Conservation (phyloP, 1,139 yeast species). For the Pichia sp. region DNA sequence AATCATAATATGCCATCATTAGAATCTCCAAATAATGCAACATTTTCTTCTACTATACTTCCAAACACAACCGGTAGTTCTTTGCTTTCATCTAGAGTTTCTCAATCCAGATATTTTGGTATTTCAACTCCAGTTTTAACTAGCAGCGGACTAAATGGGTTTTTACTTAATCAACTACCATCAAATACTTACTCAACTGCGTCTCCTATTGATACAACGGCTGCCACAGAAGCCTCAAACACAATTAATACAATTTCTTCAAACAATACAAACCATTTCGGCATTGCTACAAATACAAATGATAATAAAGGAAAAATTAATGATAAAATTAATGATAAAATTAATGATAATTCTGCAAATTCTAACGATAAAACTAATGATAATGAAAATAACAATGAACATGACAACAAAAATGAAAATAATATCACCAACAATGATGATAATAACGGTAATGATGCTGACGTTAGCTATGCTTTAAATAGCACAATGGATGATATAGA, state of each 20-base stretch:
- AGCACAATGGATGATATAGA: neutral
- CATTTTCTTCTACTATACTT: slow-evolving; percentile 17
- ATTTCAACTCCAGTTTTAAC: slow-evolving; percentile 14
- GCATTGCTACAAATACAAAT: neutral
- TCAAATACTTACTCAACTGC: neutral
- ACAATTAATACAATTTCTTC: slow-evolving; percentile 1
- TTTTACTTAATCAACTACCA: slow-evolving; percentile 5
- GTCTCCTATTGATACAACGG: slow-evolving; percentile 4
- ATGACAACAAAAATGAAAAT: too few species aligned
- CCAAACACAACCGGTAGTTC: slow-evolving; percentile 30
- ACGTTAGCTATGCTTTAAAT: neutral
- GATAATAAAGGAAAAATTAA: neutral
- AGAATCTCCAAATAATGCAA: too few species aligned
- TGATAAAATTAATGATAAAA: neutral
- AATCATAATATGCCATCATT: too few species aligned
- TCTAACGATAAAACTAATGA: slow-evolving; percentile 5
- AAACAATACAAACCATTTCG: neutral
- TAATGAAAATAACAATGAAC: neutral
- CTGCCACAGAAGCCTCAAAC: slow-evolving; percentile 6
- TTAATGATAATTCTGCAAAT: neutral
- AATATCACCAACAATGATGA: neutral
- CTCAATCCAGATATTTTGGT: slow-evolving; percentile 34
- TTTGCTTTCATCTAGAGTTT: slow-evolving; percentile 36
- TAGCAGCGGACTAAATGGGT: neutral
- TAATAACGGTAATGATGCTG: neutral